Base-by-base conservation (phyloP, 2,329 filamentous ascomycete species). In the Hypomyces perniciosus region DNA sequence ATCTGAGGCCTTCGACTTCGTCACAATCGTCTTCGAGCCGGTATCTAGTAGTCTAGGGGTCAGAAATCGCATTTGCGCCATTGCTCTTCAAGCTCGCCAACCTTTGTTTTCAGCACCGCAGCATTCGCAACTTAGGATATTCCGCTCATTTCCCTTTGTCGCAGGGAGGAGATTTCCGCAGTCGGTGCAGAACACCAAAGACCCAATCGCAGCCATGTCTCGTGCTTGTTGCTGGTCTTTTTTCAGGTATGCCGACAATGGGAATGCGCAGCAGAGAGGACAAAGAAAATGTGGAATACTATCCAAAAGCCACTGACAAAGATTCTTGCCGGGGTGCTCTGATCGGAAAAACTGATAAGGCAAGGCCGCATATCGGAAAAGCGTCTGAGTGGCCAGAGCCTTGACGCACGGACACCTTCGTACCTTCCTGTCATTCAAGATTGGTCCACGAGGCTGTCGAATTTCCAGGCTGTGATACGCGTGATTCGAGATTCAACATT, bases 161-260 rank as follows among this genome's bases (percentile, higher is more conserved):
- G 85, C 80, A 48, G 93, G 90, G 38, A 97, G 76, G 4, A 96
- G 78, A 67, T 95, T 95, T 55, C 92, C 92, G 68, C 92, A 97
- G 66, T 91, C 88, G 48, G 80, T 88, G 74, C 92, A 97, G 70
- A 97, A 97, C 34, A 96, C 85, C 38, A 97, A 77, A 47, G 90
- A 92, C 50, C 90, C 92, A 59, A 96, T 90, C 13, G 88, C 84
- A 57, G 91, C 84, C 92, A 96, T 96, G 52, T 58, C 56, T 39
- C 48, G 41, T 46, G 42, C 56, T 51, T 54, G 6, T 13, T 38
- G n/a, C 4, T 34, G 37, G 38, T 44, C 28, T 38, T 44, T 10
- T 45, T 45, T 35, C 43, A 12, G 4, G 43, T 1, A 49, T 44
- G 41, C 48, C 41, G 38, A 46, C 10, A n/a, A 44, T n/a, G 29